Evolutionary conservation across 495 filamentous ascomycete species (phyloP).

Genomic region (Staphylotrichum longicolle): DNA sequence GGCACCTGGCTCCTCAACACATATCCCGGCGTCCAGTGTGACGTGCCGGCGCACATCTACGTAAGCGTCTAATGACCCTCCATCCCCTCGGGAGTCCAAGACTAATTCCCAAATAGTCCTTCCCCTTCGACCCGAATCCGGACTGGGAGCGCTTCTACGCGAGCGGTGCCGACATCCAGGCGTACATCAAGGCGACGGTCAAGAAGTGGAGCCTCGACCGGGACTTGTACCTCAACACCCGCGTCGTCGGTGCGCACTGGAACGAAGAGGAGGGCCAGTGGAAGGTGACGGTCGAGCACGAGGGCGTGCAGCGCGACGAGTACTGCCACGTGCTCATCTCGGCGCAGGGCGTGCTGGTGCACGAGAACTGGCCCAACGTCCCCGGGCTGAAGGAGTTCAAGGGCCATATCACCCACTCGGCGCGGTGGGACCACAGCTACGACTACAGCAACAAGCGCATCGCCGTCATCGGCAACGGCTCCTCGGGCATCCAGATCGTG

Average conservation of each 20-base stretch:
- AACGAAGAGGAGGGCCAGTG: conserved; percentile 51
- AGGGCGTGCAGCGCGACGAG: conserved; percentile 36
- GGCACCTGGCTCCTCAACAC: conserved; percentile 73
- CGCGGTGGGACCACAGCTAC: conserved; percentile 52
- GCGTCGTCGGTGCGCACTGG: conserved; percentile 56
- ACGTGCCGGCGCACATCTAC: conserved; percentile 71
- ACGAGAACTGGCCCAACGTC: conserved; percentile 56
- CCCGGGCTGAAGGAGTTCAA: conserved; percentile 55
- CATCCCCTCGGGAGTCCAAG: no score
- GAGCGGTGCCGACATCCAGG: conserved; percentile 60
- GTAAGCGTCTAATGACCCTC: conserved; percentile 18
- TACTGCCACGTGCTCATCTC: conserved; percentile 53
- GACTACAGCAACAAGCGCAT: conserved; percentile 49
- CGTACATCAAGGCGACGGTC: conserved; percentile 62
- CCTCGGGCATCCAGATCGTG: conserved; percentile 58
- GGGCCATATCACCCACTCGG: conserved; percentile 53
- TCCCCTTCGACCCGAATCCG: conserved; percentile 61
- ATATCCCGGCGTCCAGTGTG: conserved; percentile 67
- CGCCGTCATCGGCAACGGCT: conserved; percentile 61
- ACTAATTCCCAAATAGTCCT: conserved; percentile 31
- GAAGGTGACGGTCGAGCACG: conserved; percentile 41
- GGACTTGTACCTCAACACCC: conserved; percentile 50
- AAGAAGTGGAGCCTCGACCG: conserved; percentile 61
- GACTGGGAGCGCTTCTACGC: conserved; percentile 67
- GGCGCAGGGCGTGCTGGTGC: conserved; percentile 55